Evolutionary conservation across 257 asterid genomes (phyloP).

Genomic region (Solanum virginianum): DNA sequence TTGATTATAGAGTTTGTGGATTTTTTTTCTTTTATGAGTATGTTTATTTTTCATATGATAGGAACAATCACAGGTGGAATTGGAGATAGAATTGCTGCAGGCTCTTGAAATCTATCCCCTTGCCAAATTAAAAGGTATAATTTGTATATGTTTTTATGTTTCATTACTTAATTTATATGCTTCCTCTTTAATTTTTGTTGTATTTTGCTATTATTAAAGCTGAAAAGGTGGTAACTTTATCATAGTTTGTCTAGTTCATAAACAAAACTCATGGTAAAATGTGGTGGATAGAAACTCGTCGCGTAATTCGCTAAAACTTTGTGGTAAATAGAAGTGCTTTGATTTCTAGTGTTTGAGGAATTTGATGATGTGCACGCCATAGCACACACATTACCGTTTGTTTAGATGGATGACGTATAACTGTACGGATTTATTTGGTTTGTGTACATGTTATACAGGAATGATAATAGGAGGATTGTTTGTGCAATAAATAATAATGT

Average conservation of each 20-base stretch:
- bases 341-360: too few species aligned
- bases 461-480: too few species aligned
- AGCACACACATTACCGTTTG: too few species aligned
- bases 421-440: too few species aligned
- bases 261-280: background rate
- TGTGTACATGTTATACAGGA: accelerated
- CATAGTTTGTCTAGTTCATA: background rate
- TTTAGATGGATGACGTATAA: too few species aligned
- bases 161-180: background rate
- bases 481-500: too few species aligned
- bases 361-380: too few species aligned
- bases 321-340: too few species aligned
- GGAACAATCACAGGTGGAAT: constrained; percentile 83
- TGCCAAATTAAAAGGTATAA: constrained; percentile 60
- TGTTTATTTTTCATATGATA: background rate
- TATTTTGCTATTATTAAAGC: background rate
- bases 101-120: constrained; percentile 93
- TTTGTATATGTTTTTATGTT: background rate
- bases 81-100: constrained; percentile 75
- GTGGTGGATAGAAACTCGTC: background rate
- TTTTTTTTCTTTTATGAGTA: background rate
- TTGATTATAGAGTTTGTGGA: background rate
- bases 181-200: background rate
- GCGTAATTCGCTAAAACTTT: background rate
- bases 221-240: background rate